Base-by-base conservation (phyloP, 192 early-diverging fungal species). In the Mortierella antarctica region DNA sequence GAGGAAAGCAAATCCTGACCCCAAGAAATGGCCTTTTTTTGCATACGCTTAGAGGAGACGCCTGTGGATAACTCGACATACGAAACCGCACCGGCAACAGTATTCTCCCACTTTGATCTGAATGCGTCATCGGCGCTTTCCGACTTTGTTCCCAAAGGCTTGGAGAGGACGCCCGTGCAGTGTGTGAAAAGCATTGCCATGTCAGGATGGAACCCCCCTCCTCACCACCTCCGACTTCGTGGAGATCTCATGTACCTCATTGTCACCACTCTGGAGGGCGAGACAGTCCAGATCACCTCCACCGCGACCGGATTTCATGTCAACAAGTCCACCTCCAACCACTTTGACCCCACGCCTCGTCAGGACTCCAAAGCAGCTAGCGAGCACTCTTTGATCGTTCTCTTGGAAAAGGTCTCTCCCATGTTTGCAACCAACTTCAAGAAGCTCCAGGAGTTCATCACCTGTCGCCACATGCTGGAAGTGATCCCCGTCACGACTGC, bases 141-240 rank as follows among this genome's bases (percentile, higher is more conserved):
- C 52, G 70, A 88, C 58, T 85, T 94, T 69, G 67, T 91, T 57
- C 87, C 89, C 40, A 67, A 82, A 44, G 85, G 81, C 40, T 84
- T 89, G 61, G 82, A 88, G 67, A 67, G 84, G 57, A 73, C 84
- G 47, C 80, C 79, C 39, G 90, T 91, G 8, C 83, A 90, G 72
- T 93, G 93, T 60, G 63, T 94, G 62, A 92, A 91, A 64, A 90
- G 89, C 60, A 77, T 99, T 62, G 77, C 89, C 15, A 72, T 96
- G 23, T 98, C 96, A 62, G 89, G 91, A 39, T 98, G 97, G 97
- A 99, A 98, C 82, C 96, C 97, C 23, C 93, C 95, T 14, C 92
- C 95, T 8, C 88, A 89, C 45, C 79, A 90, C 60, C 89, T 91
- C 44, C 89, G 91, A 58, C 84, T 93, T 31, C 88, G 87, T 75